A percentile compares a stretch with the other conserved stretches of the same genome.
phyloP scores from a whole-genome alignment of 108 stramenopile species.

The Asterionellopsis glacialis region DNA sequence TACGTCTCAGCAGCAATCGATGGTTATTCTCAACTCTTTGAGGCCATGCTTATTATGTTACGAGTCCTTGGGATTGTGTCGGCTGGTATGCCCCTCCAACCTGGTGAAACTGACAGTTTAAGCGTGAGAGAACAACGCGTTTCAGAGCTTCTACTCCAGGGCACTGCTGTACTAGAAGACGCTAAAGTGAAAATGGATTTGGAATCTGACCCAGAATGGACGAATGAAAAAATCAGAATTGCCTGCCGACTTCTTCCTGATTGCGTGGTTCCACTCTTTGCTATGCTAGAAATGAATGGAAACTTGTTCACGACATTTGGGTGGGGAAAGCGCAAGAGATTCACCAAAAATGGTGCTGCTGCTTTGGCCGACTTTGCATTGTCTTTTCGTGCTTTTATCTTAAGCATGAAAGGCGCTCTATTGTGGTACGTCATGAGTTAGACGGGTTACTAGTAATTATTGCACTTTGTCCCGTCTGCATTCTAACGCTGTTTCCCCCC shows the following conservation, averaged over 20 bases:
- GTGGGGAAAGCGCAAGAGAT: constrained; percentile 74
- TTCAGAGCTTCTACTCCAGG: constrained; percentile 7
- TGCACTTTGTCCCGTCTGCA: too few species aligned
- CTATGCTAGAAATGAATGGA: constrained; percentile 50
- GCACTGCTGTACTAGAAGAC: constrained; percentile 1
- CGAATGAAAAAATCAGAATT: background rate
- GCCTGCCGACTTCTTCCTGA: constrained; percentile 52
- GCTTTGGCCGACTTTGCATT: constrained; percentile 47
- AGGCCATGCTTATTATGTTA: constrained; percentile 30
- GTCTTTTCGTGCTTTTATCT: background rate
- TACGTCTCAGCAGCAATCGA: constrained; percentile 9
- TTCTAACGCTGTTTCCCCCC: too few species aligned
- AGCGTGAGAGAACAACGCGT: constrained; percentile 25
- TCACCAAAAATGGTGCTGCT: constrained; percentile 47
- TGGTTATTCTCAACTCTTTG: constrained; percentile 14
- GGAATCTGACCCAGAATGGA: too few species aligned
- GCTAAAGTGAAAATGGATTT: background rate
- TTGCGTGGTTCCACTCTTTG: constrained; percentile 56
- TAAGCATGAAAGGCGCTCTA: background rate
- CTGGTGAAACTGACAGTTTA: constrained; percentile 27
- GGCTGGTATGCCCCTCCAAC: constrained; percentile 26
- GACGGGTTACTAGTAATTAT: too few species aligned
- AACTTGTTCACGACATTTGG: constrained; percentile 49
- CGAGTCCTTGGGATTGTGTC: constrained; percentile 32
- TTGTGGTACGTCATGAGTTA: background rate